phyloP scores from a whole-genome alignment of 371 early-diverging fungal species.

The Mortierella sp. region DNA sequence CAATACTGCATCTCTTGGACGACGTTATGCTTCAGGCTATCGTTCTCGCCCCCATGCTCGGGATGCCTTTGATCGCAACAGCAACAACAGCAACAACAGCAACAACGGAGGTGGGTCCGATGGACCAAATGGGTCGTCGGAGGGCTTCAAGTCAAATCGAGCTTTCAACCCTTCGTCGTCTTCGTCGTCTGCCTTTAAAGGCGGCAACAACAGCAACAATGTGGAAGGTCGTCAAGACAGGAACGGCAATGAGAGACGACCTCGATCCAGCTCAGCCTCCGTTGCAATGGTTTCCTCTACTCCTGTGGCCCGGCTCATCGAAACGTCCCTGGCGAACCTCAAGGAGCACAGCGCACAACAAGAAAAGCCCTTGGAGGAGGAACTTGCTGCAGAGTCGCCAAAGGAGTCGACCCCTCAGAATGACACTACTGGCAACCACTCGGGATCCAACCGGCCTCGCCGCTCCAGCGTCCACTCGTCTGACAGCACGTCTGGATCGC shows the following conservation, averaged over 20 bases:
- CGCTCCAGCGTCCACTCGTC: slow-evolving; percentile 11
- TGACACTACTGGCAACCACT: not conserved
- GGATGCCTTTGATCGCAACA: slow-evolving; percentile 12
- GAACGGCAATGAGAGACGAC: not conserved
- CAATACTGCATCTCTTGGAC: slow-evolving; percentile 33
- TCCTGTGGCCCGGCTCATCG: not conserved
- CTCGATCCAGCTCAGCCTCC: slow-evolving; percentile 19
- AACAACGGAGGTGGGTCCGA: not conserved
- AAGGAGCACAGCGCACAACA: not conserved
- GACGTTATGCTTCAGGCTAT: slow-evolving; percentile 43
- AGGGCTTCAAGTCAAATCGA: not conserved
- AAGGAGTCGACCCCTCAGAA: not conserved
- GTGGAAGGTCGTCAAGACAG: not conserved
- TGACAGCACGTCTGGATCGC: slow-evolving; percentile 14
- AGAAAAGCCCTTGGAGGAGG: not conserved
- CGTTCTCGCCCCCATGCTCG: slow-evolving; percentile 20
- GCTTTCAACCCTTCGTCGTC: not conserved
- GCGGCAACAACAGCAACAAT: not conserved
- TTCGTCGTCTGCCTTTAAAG: not conserved
- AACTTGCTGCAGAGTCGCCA: not conserved
- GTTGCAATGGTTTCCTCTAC: not conserved
- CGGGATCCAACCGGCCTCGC: slow-evolving; percentile 12
- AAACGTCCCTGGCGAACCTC: not conserved
- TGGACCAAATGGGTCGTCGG: not conserved
- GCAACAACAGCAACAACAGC: slow-evolving; percentile 14